Evolutionary conservation across 2,329 filamentous ascomycete genomes (phyloP).

Genomic region (Knufia fluminis): DNA sequence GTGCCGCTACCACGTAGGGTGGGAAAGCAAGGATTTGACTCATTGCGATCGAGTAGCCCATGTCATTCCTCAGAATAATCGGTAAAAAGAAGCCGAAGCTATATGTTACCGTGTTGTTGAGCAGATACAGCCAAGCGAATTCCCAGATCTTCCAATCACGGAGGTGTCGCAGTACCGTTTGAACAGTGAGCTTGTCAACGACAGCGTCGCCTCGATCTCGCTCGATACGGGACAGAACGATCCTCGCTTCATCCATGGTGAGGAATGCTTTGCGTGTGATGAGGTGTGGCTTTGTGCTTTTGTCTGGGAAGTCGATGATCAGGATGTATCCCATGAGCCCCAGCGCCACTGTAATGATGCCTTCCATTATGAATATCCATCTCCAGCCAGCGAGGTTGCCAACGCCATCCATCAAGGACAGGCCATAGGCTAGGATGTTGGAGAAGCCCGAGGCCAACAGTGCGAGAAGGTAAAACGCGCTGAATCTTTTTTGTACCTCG

Average conservation of each 20-base stretch:
- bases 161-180: constrained; percentile 39
- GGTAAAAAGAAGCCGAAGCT: constrained; percentile 71
- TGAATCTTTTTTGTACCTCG: constrained; percentile 29
- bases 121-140: constrained; percentile 10
- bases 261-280: constrained; percentile 11
- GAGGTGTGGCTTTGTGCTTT: neutral
- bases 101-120: constrained; percentile 53
- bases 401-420: constrained; percentile 48
- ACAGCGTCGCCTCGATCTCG: constrained; percentile 45
- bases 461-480: constrained; percentile 24
- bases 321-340: constrained; percentile 20
- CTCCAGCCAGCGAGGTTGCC: constrained; percentile 42
- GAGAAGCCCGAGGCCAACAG: constrained; percentile 43
- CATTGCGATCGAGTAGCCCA: constrained; percentile 55
- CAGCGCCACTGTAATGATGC: constrained; percentile 26
- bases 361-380: constrained; percentile 44
- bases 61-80: constrained; percentile 55
- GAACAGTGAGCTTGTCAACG: constrained; percentile 38
- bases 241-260: constrained; percentile 7
- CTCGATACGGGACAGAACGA: constrained; percentile 38
- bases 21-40: constrained; percentile 65
- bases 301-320: constrained; percentile 12
- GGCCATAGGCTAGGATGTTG: constrained; percentile 49
- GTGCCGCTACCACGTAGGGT: constrained; percentile 52
- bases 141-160: constrained; percentile 45